These are phyloP conservation scores for Ochetophila trinervis DNA, from an alignment of 306 rosid genomes.

Conservation along the genomic window DNA sequence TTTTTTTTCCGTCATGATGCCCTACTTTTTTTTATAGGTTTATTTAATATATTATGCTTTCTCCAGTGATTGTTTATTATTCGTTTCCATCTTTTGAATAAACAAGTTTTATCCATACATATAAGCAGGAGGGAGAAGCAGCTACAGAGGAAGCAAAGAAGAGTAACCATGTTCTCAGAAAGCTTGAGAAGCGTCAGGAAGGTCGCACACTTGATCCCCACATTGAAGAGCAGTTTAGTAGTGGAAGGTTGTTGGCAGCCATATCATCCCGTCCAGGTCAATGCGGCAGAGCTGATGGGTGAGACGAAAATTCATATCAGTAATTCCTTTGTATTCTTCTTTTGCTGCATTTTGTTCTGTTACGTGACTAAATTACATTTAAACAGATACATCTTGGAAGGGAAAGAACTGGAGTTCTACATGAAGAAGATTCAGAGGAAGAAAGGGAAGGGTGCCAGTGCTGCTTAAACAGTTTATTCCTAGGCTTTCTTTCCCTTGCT, in stretches of 20 bases:
- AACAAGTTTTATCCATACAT: background rate
- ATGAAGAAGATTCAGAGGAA: constrained; percentile 70
- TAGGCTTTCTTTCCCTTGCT: background rate
- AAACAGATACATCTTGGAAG: constrained; percentile 65
- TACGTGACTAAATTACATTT: background rate
- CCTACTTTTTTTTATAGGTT: too few species aligned
- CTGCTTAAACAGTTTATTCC: constrained; percentile 28
- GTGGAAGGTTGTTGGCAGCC: constrained; percentile 42
- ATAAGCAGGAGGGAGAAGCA: constrained; percentile 37
- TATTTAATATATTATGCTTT: background rate
- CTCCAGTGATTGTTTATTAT: background rate
- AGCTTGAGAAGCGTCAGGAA: constrained; percentile 42
- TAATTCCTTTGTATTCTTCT: background rate
- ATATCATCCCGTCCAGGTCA: constrained; percentile 48
- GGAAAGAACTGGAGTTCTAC: constrained; percentile 71
- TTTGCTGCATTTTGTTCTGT: background rate
- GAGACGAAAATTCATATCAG: background rate
- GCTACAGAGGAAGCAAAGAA: constrained; percentile 34
- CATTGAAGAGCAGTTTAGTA: constrained; percentile 41
- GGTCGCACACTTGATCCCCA: constrained; percentile 31
- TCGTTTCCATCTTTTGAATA: too few species aligned
- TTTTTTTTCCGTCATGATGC: too few species aligned
- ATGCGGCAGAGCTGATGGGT: constrained; percentile 50
- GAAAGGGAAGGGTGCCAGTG: constrained; percentile 54
- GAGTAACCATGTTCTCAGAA: constrained; percentile 37